A percentile compares a stretch with the other conserved stretches of the same genome.
Evolutionary conservation across 805 yeast genomes (phyloP).

Genomic region (Brettanomyces anomalus): DNA sequence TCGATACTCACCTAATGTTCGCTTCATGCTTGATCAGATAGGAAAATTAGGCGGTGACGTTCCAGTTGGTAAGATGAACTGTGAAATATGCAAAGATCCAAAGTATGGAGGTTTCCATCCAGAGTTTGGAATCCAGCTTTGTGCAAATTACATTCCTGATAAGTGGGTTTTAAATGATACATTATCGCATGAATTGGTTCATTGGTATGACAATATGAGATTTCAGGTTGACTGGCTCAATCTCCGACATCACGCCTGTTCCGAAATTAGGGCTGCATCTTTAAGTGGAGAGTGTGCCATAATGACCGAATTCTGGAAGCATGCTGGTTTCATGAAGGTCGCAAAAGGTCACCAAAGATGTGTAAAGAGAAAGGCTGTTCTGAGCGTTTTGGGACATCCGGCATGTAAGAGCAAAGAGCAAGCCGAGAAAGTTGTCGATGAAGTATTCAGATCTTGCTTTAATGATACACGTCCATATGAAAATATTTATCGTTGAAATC

Average conservation of each 20-base stretch:
- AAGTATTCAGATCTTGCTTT: conserved; percentile 90
- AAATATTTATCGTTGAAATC: conserved; percentile 59
- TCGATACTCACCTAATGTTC: conserved; percentile 72
- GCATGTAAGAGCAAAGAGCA: conserved; percentile 61
- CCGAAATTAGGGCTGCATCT: conserved; percentile 90
- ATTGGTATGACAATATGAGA: conserved; percentile 83
- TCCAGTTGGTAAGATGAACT: conserved; percentile 47
- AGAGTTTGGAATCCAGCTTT: conserved; percentile 72
- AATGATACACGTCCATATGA: conserved; percentile 95
- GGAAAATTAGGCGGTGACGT: conserved; percentile 49
- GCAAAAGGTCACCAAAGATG: conserved; percentile 82
- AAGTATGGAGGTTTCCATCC: conserved; percentile 94
- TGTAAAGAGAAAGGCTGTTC: conserved; percentile 77
- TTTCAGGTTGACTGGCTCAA: conserved; percentile 82
- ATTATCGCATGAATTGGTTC: conserved; percentile 85
- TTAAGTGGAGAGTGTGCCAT: conserved; percentile 93
- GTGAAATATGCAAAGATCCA: conserved; percentile 77
- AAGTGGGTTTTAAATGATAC: conserved; percentile 86
- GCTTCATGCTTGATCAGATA: conserved; percentile 81
- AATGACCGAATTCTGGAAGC: conserved; percentile 61
- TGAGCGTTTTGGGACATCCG: conserved; percentile 84
- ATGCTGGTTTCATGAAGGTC: conserved; percentile 21
- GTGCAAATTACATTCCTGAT: conserved; percentile 70
- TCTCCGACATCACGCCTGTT: conserved; percentile 90
- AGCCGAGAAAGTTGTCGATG: conserved; percentile 72